phyloP scores from a whole-genome alignment of 2,329 filamentous ascomycete species.

The Lasiodiplodia hormozganensis region DNA sequence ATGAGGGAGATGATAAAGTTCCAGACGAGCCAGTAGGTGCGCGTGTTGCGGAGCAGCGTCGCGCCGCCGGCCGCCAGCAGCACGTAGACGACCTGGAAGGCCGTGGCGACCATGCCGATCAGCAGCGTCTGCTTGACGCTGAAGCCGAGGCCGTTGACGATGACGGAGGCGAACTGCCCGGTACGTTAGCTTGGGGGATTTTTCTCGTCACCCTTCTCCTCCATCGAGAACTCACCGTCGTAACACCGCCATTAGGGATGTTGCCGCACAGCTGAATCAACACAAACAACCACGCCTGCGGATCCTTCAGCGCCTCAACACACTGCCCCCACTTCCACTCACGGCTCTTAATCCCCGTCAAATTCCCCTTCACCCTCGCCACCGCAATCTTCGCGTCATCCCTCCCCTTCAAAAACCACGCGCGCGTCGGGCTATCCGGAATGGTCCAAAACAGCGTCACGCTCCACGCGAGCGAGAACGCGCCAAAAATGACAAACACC shows the following conservation, averaged over 20 bases:
- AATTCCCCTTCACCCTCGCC: constrained; percentile 34
- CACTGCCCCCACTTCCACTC: constrained; percentile 48
- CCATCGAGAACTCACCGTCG: constrained; percentile 12
- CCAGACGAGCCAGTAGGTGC: constrained; percentile 33
- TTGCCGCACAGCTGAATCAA: constrained; percentile 25
- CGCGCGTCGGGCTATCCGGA: constrained; percentile 10
- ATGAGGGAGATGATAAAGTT: constrained; percentile 34
- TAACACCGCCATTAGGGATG: constrained; percentile 24
- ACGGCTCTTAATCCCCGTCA: constrained; percentile 33
- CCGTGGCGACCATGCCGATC: constrained; percentile 33
- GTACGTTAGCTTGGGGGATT: neutral
- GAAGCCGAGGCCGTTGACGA: constrained; percentile 30
- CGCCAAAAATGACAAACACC: constrained; percentile 31
- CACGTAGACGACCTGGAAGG: constrained; percentile 32
- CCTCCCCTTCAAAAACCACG: constrained; percentile 11
- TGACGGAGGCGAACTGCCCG: constrained; percentile 22
- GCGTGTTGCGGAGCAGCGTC: constrained; percentile 25
- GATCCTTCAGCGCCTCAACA: constrained; percentile 44
- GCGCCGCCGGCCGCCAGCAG: constrained; percentile 21
- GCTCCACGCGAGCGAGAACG: constrained; percentile 38
- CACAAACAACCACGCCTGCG: constrained; percentile 29
- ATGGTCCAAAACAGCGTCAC: constrained; percentile 2
- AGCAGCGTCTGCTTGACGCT: constrained; percentile 28
- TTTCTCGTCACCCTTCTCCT: neutral
- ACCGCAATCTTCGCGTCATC: constrained; percentile 42